phyloP scores from a whole-genome alignment of 352 stramenopile species.

The Phytophthora aleatoria region DNA sequence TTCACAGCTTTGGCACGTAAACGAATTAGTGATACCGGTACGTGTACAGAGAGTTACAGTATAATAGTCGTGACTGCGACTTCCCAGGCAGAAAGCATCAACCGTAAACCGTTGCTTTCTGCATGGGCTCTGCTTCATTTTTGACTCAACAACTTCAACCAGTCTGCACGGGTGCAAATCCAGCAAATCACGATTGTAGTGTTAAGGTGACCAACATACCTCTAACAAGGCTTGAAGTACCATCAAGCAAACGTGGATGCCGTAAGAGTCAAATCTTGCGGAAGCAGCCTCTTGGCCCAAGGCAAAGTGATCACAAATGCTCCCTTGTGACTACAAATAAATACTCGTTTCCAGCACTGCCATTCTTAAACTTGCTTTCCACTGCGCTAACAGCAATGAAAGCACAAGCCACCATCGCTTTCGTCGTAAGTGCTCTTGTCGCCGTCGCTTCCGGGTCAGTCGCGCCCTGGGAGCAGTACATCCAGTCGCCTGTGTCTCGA shows the following conservation, averaged over 20 bases:
- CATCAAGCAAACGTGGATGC: slow-evolving; percentile 10
- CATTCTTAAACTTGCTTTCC: slow-evolving; percentile 18
- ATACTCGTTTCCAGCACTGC: background rate
- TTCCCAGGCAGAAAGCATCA: background rate
- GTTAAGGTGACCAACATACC: no score
- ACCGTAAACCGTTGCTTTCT: background rate
- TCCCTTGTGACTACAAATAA: background rate
- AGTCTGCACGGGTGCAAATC: no score
- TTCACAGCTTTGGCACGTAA: no score
- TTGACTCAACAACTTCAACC: no score
- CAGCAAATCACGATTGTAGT: no score
- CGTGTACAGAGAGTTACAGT: no score
- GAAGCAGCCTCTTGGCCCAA: background rate
- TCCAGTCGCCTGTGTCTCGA: slow-evolving; percentile 24
- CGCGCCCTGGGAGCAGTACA: slow-evolving; percentile 25
- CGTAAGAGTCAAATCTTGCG: no score
- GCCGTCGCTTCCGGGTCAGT: background rate
- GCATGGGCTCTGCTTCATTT: no score
- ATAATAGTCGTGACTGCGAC: no score
- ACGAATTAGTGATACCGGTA: no score
- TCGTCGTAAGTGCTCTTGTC: slow-evolving; percentile 15
- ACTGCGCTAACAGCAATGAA: slow-evolving; percentile 15
- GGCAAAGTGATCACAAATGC: background rate
- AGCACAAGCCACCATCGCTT: slow-evolving; percentile 9
- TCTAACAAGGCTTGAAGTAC: slow-evolving; percentile 2